A percentile compares a stretch with the other conserved stretches of the same genome.
Evolutionary conservation across 768 basidiomycete species (phyloP).

Genomic region (Dioszegia hungarica): DNA sequence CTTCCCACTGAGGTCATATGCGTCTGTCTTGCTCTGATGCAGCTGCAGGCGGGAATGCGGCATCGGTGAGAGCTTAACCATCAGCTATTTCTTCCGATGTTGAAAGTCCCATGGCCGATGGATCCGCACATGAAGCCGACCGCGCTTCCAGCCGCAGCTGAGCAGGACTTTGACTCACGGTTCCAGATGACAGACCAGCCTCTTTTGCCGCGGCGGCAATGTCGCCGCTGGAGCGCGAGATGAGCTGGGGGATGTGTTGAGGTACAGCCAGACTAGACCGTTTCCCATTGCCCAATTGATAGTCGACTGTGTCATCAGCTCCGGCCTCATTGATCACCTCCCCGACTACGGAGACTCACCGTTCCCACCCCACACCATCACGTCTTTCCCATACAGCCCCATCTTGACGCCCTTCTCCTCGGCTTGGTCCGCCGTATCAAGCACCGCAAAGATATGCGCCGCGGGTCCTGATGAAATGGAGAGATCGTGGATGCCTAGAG

Average conservation of each 20-base stretch:
- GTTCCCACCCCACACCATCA: constrained; percentile 49
- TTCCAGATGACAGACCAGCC: constrained; percentile 37
- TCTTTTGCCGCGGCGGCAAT: neutral
- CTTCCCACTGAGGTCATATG: constrained; percentile 40
- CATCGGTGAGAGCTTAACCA: constrained; percentile 45
- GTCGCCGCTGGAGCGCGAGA: constrained; percentile 10
- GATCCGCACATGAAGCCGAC: too few species aligned
- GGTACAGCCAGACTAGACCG: constrained; percentile 50
- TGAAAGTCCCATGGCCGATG: too few species aligned
- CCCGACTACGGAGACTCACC: constrained; percentile 17
- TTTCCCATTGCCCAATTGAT: constrained; percentile 51
- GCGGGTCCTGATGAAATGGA: constrained; percentile 55
- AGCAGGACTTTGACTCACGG: constrained; percentile 16
- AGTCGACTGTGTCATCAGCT: constrained; percentile 35
- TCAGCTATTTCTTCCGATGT: neutral
- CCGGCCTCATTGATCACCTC: too few species aligned
- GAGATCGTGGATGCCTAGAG: constrained; percentile 61
- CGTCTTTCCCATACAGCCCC: constrained; percentile 47
- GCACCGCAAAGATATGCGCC: constrained; percentile 68
- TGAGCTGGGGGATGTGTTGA: constrained; percentile 49
- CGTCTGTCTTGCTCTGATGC: constrained; percentile 35
- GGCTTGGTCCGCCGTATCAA: constrained; percentile 60
- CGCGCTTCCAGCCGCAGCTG: neutral
- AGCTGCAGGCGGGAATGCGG: constrained; percentile 50
- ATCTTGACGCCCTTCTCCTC: constrained; percentile 42